Evolutionary conservation across 306 rosid genomes (phyloP).

Genomic region (Rosa chinensis): DNA sequence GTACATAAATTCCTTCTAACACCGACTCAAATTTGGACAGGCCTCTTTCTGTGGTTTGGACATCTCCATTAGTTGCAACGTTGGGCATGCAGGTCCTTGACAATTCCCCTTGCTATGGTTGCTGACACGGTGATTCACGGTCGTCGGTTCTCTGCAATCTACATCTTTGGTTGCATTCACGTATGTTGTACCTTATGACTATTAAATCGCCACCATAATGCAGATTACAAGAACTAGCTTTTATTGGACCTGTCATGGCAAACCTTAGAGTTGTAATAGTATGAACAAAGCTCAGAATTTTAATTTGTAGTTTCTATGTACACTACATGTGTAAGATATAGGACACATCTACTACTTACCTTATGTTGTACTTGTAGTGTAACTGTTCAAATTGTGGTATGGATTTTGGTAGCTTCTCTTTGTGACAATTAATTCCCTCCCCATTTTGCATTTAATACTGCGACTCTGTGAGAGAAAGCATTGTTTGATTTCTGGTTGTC

Average conservation of each 20-base stretch:
- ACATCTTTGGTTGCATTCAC: slow-evolving; percentile 68
- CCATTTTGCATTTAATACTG: neutral
- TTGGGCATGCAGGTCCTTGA: slow-evolving; percentile 70
- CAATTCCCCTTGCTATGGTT: slow-evolving; percentile 77
- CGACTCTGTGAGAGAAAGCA: neutral
- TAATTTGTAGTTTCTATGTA: neutral
- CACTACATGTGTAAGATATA: neutral
- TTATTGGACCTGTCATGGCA: slow-evolving; percentile 45
- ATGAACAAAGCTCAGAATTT: neutral
- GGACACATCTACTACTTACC: neutral
- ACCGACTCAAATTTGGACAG: slow-evolving; percentile 30
- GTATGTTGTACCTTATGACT: slow-evolving; percentile 23
- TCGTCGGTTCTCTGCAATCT: too few relatives aligned
- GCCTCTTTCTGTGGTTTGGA: slow-evolving; percentile 81
- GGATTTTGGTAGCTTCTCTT: neutral
- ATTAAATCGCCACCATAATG: neutral
- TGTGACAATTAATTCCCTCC: neutral
- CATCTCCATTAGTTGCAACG: slow-evolving; percentile 70
- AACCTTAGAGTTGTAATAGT: slow-evolving; percentile 36
- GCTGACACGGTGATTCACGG: slow-evolving; percentile 71
- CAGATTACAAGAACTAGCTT: slow-evolving; percentile 4
- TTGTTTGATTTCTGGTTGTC: too few relatives aligned
- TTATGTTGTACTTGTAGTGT: neutral
- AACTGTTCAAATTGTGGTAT: too few relatives aligned
- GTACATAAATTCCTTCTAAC: neutral